Evolutionary conservation across 208 protist genomes (phyloP).

Genomic region (Leishmania amazonensis): DNA sequence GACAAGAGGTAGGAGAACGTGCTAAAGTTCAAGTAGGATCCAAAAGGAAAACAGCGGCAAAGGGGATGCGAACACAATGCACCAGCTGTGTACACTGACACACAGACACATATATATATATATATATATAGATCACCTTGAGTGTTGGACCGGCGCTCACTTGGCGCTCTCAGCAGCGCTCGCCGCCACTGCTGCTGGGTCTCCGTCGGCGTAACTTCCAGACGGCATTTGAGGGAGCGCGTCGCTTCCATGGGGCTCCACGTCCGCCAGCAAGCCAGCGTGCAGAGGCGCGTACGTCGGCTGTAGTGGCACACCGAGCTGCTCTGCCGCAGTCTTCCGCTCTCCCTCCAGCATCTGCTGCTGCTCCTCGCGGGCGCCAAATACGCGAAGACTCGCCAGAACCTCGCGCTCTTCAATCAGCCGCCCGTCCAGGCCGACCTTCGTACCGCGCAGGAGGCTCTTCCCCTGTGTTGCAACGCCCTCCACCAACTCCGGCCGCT

Average conservation of each 20-base stretch:
- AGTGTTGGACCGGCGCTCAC: not conserved
- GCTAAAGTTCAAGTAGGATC: not conserved
- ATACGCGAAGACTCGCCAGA: slow-evolving; percentile 58
- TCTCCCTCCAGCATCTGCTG: slow-evolving; percentile 57
- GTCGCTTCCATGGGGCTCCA: not conserved
- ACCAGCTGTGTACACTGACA: not conserved
- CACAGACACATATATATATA: not conserved
- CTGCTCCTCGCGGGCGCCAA: slow-evolving; percentile 56
- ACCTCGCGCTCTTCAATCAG: slow-evolving; percentile 62
- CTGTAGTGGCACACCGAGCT: slow-evolving; percentile 24
- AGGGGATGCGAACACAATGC: not conserved
- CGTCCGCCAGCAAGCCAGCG: slow-evolving; percentile 35
- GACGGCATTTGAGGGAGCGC: not conserved
- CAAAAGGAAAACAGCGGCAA: not conserved
- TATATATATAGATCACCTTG: not conserved
- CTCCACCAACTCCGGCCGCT: slow-evolving; percentile 76
- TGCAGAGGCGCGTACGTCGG: slow-evolving; percentile 35
- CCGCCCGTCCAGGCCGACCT: slow-evolving; percentile 68
- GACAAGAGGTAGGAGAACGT: not conserved
- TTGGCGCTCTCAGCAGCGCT: not conserved
- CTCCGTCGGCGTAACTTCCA: not conserved
- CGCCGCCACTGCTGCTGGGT: not conserved
- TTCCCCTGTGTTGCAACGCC: slow-evolving; percentile 72
- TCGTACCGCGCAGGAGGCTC: slow-evolving; percentile 59
- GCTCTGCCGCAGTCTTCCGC: slow-evolving; percentile 37